Evolutionary conservation across 768 basidiomycete genomes (phyloP).

Genomic region (Lactarius akahatsu): DNA sequence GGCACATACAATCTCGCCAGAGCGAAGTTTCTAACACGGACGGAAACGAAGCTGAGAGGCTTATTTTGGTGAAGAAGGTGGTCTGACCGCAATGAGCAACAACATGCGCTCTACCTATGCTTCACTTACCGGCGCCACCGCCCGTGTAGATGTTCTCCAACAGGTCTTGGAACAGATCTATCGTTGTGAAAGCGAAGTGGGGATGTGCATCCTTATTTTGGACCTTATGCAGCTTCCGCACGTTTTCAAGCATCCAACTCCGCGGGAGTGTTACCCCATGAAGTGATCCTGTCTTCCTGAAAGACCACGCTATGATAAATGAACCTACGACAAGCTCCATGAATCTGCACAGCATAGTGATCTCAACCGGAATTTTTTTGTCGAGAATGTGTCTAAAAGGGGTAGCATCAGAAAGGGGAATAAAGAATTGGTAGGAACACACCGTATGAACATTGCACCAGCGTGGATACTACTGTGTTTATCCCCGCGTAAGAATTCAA

Average conservation of each 20-base stretch:
- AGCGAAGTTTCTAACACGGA: slow-evolving; percentile 5
- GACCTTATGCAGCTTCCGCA: slow-evolving; percentile 13
- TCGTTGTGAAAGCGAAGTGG: background rate
- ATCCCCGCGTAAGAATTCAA: slow-evolving; percentile 12
- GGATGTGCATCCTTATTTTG: slow-evolving; percentile 7
- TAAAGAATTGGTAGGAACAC: background rate
- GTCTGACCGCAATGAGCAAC: slow-evolving; percentile 1
- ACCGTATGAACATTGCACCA: slow-evolving; percentile 19
- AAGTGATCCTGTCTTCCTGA: background rate
- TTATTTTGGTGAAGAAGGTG: slow-evolving; percentile 14
- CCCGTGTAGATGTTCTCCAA: slow-evolving; percentile 27
- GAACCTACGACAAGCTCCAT: slow-evolving; percentile 19
- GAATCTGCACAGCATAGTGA: slow-evolving; percentile 19
- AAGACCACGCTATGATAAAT: slow-evolving; percentile 16
- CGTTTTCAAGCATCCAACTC: slow-evolving; percentile 28
- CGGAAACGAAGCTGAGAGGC: background rate
- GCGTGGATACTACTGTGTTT: background rate
- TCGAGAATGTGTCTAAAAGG: slow-evolving; percentile 16
- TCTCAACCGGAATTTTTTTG: slow-evolving; percentile 14
- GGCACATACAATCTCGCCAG: slow-evolving; percentile 22
- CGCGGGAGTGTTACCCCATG: slow-evolving; percentile 24
- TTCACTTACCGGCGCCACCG: slow-evolving; percentile 5
- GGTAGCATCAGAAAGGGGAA: background rate
- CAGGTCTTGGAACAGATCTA: slow-evolving; percentile 14
- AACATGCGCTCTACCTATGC: too few species aligned